Base-by-base conservation (phyloP, 176 grass and related monocot species). In the Triticum urartu region DNA sequence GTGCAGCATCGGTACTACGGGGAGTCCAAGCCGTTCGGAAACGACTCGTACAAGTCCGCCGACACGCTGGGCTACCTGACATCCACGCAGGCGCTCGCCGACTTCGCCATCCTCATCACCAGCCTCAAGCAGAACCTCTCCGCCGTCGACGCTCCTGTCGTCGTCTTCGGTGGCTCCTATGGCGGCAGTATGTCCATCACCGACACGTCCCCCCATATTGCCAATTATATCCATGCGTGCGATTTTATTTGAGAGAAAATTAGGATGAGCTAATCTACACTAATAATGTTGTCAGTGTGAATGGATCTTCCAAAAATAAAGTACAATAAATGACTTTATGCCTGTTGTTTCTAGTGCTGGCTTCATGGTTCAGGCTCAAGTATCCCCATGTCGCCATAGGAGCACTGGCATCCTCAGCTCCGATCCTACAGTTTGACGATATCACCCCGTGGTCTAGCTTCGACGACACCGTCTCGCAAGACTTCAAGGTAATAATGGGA, bases 301-400 rank as follows among this genome's bases (percentile, higher is more conserved):
- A 7, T 65, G 76, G 30, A 20, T 20, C 32, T 17, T 18, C 32
- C 9, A 1, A 35, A 17, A 35, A 35, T 14, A 52, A 52, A 52
- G 48, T 47, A 68, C 30, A 32, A 0, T 32, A 72, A 72, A 11
- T 72, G 9, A 45, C 7, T 52, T 47, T 17, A 11, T 64, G 48
- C 48, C 48, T 66, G 56, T 91, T 72, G 72, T 75, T 62, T 67
- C 66, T 3, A 94, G 93, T 95, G 96, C 38, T 98, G 69, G 91
- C 96, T 62, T 91, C 96, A 11, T 98, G 96, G 96, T 95, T 98
- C 94, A 92, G 96, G 84, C 75, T 98, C 18, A 98, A 98, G 85
- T 98, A 98, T 76, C 96, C 96, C 28, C 96, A 95, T 43, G 81
- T 98, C 11, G n/a, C 93, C 75, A 87, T 95, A 84, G 96, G 96